Evolutionary conservation across 805 yeast species (phyloP), one percentile per base, ranked within the genome.

Genomic region (Kuraishia piskuri): DNA sequence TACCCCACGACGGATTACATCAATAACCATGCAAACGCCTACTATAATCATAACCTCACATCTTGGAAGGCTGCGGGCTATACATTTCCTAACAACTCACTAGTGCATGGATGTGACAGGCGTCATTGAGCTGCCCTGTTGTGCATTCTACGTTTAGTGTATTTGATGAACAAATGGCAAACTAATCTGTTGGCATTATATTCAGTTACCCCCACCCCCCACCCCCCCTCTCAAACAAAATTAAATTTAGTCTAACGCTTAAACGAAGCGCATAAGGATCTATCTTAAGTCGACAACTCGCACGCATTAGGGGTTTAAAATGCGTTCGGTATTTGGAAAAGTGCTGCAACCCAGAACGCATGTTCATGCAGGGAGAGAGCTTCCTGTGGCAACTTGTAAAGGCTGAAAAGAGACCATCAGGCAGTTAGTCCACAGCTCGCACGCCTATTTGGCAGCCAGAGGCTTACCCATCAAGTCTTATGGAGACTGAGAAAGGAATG

Each of bases 1-100:
- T 83, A 76, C 64, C 98, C 97, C 53, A 92, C 98, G 0, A 73
- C 75, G 58, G 90, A 88, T 62, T 92, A 92, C 72, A 92, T 92
- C 60, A 68, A 81, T 50, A 62, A 66, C 25, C 98, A 92, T 67
- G 63, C 71, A 53, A 74, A 74, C 50, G 94, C 94, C 1, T 92
- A 92, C 65, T 54, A 65, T 46, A 80, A 90, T 66, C 65, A 74
- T 50, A 92, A 92, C 68, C 58, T 77, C 52, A 92, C 98, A 0
- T 57, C 70, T 8, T 92, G 96, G 96, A 75, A 70, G 40, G 71
- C 59, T 10, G 90, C 95, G 0, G 96, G 96, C 1, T 92, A 83
- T 65, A 54, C 67, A 2, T 68, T 69, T 62, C 96, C 96, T 21
- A 80, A 31, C 17, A 31, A 31, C 17, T 31, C 40, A 31, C 17